These are phyloP conservation scores for Penicillium brevicompactum DNA, from an alignment of 2,329 filamentous ascomycete species.

Conservation along the genomic window DNA sequence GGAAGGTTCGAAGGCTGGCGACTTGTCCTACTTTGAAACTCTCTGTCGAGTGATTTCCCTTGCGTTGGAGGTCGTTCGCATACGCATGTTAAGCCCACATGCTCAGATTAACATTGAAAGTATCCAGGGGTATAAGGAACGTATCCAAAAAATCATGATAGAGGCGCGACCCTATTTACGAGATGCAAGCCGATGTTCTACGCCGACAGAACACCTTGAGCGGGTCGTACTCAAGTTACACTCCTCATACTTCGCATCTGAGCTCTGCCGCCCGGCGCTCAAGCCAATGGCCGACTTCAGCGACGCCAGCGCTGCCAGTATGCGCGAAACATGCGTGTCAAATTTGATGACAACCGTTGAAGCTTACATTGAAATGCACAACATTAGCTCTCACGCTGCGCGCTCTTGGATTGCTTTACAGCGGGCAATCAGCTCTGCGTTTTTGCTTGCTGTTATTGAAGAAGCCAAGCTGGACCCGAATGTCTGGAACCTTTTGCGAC, in stretches of 20 bases:
- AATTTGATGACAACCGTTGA: constrained; percentile 60
- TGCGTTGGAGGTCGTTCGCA: constrained; percentile 60
- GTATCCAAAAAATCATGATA: constrained; percentile 59
- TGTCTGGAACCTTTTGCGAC: constrained; percentile 43
- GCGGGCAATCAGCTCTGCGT: constrained; percentile 50
- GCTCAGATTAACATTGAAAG: constrained; percentile 56
- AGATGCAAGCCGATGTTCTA: constrained; percentile 49
- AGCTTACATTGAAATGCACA: constrained; percentile 60
- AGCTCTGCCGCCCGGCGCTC: constrained; percentile 63
- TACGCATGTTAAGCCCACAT: constrained; percentile 57
- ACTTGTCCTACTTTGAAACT: constrained; percentile 60
- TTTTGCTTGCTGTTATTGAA: constrained; percentile 49
- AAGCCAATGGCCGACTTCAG: constrained; percentile 52
- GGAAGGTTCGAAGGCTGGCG: constrained; percentile 50
- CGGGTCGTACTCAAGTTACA: constrained; percentile 64
- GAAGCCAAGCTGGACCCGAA: constrained; percentile 46
- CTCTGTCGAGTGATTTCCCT: constrained; percentile 58
- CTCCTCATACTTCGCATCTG: constrained; percentile 63
- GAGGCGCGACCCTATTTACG: constrained; percentile 61
- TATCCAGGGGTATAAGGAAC: constrained; percentile 60
- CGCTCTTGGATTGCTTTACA: constrained; percentile 52
- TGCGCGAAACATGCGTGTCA: constrained; percentile 58
- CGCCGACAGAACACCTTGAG: constrained; percentile 56
- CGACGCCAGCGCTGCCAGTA: constrained; percentile 38
- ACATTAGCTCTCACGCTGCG: constrained; percentile 44